Evolutionary conservation across 2,329 filamentous ascomycete genomes (phyloP), one percentile per base, ranked within the genome.

Genomic region (Penicillium sp.): DNA sequence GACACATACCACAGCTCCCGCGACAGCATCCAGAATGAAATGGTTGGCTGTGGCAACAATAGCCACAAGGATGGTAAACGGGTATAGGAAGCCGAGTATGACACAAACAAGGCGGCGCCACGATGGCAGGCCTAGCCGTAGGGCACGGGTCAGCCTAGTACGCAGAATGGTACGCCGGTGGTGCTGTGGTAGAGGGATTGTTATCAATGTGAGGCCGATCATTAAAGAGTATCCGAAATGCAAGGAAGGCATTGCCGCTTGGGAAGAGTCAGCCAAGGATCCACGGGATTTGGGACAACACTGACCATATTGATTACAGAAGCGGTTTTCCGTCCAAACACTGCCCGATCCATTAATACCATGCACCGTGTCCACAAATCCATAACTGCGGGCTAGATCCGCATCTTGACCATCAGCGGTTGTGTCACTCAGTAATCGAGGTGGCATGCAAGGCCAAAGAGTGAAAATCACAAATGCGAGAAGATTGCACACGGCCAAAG

Each of bases 191-290:
- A 89, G 75, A 1, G 88, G 88, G 44, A 89, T 82, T 1, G 83
- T 84, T 62, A 84, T 82, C 55, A 90, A 80, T 4, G 87, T 90
- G 12, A 90, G 73, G 8, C 88, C 88, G 66, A 90, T 85, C 64
- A 90, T 81, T 30, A 90, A 81, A 4, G 86, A 87, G 74, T 90
- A 90, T 3, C 88, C 88, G 66, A 90, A 90, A 70, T 90, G 88
- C 16, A 90, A 78, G 0, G 85, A 88, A 1, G 88, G 88, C 88
- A 90, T 90, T 8, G 88, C 88, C 52, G 85, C 84, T 85, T 47
- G 16, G n/a, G 14, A 3, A 31, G 12, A 49, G 25, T 60, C 33
- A 61, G 50, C 40, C 11, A 30, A 8, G 22, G 11, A 16, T 36
- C 12, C 7, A 17, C 37, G 2, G 36, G 16, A 4, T 16, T 17